Evolutionary conservation across 768 basidiomycete genomes (phyloP).

Genomic region (Boletus sensibilis): DNA sequence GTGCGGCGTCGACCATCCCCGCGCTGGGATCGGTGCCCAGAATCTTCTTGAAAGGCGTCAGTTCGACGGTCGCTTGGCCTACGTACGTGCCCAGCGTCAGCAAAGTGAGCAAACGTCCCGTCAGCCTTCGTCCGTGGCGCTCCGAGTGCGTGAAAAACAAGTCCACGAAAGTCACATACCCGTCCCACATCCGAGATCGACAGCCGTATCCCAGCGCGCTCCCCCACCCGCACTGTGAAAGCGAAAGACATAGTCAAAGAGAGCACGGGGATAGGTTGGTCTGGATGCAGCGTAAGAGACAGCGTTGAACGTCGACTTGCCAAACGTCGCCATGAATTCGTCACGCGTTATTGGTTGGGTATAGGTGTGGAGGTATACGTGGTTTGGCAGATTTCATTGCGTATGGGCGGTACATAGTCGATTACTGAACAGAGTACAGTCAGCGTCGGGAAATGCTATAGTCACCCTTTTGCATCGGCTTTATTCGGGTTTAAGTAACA

Average conservation of each 20-base stretch:
- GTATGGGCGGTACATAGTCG: neutral
- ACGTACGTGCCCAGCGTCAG: neutral
- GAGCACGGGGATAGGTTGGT: constrained; percentile 67
- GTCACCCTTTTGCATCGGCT: neutral
- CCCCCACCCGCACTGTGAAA: constrained; percentile 44
- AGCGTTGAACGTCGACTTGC: constrained; percentile 67
- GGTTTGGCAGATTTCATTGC: too few species aligned
- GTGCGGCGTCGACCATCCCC: constrained; percentile 66
- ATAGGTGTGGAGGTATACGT: neutral
- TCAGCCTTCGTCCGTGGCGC: neutral
- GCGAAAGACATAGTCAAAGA: constrained; percentile 61
- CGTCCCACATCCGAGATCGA: constrained; percentile 86
- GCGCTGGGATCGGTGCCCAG: constrained; percentile 71
- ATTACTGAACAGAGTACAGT: neutral
- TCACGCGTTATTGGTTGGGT: neutral
- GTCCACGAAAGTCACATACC: constrained; percentile 40
- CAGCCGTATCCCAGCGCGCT: constrained; percentile 51
- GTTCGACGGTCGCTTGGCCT: constrained; percentile 58
- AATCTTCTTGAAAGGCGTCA: constrained; percentile 57
- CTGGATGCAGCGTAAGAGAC: constrained; percentile 63
- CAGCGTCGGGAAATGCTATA: too few species aligned
- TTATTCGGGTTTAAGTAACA: neutral
- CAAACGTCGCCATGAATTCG: constrained; percentile 70
- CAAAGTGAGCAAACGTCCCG: neutral
- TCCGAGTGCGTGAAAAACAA: too few species aligned